Percentiles rank a stretch among this genome's conserved stretches.
These are phyloP conservation scores for Knoxia roxburghii DNA, from an alignment of 257 asterid genomes.

Conservation along the genomic window DNA sequence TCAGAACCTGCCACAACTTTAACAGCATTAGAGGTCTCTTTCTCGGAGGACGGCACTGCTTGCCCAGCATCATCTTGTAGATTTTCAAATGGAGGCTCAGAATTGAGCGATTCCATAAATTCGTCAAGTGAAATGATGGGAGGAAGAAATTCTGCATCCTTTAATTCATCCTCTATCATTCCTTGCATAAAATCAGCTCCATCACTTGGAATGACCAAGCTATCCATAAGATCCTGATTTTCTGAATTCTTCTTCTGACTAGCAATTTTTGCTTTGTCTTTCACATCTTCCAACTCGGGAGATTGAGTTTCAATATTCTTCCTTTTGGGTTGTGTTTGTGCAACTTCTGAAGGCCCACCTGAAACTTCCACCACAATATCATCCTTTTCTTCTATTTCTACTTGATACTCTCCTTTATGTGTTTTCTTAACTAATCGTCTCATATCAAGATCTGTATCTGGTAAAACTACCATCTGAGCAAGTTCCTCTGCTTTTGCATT, in stretches of 20 bases:
- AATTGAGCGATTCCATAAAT: slow-evolving; percentile 91
- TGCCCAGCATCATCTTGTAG: slow-evolving; percentile 44
- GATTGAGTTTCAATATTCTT: slow-evolving; percentile 14
- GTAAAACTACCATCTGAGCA: slow-evolving; percentile 88
- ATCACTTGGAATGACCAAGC: slow-evolving; percentile 76
- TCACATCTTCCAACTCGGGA: slow-evolving; percentile 33
- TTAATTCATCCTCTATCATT: slow-evolving; percentile 85
- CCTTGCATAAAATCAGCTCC: slow-evolving; percentile 96
- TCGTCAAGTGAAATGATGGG: slow-evolving; percentile 92
- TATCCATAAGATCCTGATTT: slow-evolving; percentile 49
- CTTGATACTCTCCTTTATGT: slow-evolving; percentile 97
- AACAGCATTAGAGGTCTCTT: slow-evolving; percentile 34
- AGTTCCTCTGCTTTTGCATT: slow-evolving; percentile 89
- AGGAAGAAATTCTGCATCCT: slow-evolving; percentile 77
- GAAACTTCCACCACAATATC: slow-evolving; percentile 57
- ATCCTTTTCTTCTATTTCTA: slow-evolving; percentile 71
- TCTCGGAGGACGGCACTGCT: slow-evolving; percentile 24
- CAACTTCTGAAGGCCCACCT: slow-evolving; percentile 43
- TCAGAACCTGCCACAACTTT: slow-evolving; percentile 23
- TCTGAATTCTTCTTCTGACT: slow-evolving; percentile 39
- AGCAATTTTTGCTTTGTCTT: slow-evolving; percentile 34
- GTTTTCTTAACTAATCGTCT: slow-evolving; percentile 91
- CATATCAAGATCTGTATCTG: slow-evolving; percentile 73
- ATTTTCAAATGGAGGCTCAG: slow-evolving; percentile 87
- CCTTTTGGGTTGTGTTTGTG: slow-evolving; percentile 23